A percentile compares a stretch with the other conserved stretches of the same genome.
phyloP scores from a whole-genome alignment of 129 eudicot species.

The Ambrosia artemisiifolia region DNA sequence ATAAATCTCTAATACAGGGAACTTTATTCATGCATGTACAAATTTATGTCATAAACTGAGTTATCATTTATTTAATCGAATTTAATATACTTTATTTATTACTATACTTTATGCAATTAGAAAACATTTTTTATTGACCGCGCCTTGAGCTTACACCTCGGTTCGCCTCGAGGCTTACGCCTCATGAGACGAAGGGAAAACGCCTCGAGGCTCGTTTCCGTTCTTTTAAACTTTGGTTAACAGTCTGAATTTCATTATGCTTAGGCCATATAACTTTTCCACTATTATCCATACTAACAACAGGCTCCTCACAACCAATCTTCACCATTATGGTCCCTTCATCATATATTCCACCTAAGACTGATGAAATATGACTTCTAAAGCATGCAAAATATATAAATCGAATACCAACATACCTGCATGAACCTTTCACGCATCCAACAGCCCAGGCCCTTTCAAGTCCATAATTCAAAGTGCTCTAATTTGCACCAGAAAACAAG shows the following conservation, averaged over 20 bases:
- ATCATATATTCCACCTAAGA: slow-evolving; percentile 32
- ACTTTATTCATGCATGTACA: too few relatives aligned
- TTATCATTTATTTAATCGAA: too few relatives aligned
- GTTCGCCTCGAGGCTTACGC: too few relatives aligned
- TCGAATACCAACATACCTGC: slow-evolving; percentile 51
- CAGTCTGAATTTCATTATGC: slow-evolving; percentile 89
- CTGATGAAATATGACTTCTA: not conserved
- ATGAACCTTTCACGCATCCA: slow-evolving; percentile 87
- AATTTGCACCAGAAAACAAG: slow-evolving; percentile 44
- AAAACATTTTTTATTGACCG: too few relatives aligned
- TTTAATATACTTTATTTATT: too few relatives aligned
- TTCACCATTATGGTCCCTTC: slow-evolving; percentile 92
- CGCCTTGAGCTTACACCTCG: too few relatives aligned
- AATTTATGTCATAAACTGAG: too few relatives aligned
- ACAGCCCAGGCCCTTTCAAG: slow-evolving; percentile 97
- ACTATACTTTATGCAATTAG: too few relatives aligned
- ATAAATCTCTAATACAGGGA: too few relatives aligned
- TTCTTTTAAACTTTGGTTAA: slow-evolving; percentile 41
- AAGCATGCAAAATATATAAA: not conserved
- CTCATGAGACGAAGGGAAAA: too few relatives aligned
- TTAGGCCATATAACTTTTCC: slow-evolving; percentile 92
- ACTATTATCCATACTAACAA: slow-evolving; percentile 84
- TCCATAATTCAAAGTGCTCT: slow-evolving; percentile 84
- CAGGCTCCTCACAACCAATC: slow-evolving; percentile 83
- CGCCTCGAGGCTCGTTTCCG: too few relatives aligned